A percentile compares a stretch with the other conserved stretches of the same genome.
These are phyloP conservation scores for Phyllosticta citrichinensis DNA, from an alignment of 2,329 filamentous ascomycete species.

Conservation along the genomic window DNA sequence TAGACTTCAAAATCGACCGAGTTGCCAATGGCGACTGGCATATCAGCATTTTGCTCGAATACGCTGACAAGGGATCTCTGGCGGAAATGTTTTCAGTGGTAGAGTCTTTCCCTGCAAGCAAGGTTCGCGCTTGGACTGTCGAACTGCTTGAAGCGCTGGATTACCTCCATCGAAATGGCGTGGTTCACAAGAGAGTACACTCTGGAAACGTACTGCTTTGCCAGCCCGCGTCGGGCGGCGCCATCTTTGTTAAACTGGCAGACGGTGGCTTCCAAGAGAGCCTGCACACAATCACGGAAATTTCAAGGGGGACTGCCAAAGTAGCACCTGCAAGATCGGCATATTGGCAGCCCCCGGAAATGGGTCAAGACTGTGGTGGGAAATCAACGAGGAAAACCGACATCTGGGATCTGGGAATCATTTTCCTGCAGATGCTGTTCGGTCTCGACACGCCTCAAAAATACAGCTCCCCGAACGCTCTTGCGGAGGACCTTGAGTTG, in stretches of 20 bases:
- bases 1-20: constrained; percentile 66
- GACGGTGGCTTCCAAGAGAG: constrained; percentile 63
- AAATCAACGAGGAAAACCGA: constrained; percentile 64
- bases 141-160: constrained; percentile 82
- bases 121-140: constrained; percentile 80
- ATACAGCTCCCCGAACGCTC: constrained; percentile 66
- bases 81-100: constrained; percentile 73
- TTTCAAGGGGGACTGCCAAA: constrained; percentile 39
- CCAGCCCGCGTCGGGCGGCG: constrained; percentile 56
- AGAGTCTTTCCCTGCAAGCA: constrained; percentile 61
- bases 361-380: constrained; percentile 47
- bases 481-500: constrained; percentile 61
- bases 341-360: constrained; percentile 76
- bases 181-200: constrained; percentile 77
- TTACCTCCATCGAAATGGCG: constrained; percentile 74
- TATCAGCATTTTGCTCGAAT: constrained; percentile 63
- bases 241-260: constrained; percentile 60
- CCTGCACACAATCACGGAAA: constrained; percentile 52
- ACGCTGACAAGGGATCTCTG: constrained; percentile 73
- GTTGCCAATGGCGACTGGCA: constrained; percentile 50
- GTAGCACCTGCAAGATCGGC: constrained; percentile 59
- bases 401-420: constrained; percentile 87
- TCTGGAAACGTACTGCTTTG: constrained; percentile 70
- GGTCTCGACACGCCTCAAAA: constrained; percentile 66
- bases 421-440: constrained; percentile 90